Evolutionary conservation across 2,329 filamentous ascomycete genomes (phyloP).

Genomic region (Colletotrichum abscissum): DNA sequence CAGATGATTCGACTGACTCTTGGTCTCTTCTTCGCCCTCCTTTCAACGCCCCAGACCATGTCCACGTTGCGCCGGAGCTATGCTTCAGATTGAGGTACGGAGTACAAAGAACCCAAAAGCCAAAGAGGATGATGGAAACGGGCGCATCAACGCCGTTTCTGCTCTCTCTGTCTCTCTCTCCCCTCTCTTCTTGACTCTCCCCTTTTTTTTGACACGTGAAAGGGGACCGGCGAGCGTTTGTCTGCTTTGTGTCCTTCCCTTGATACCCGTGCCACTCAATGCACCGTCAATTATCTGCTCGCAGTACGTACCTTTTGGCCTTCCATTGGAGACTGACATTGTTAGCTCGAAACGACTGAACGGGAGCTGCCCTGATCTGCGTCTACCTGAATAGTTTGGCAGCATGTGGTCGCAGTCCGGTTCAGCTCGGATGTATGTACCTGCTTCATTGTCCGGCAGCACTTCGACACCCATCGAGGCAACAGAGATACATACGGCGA

Average conservation of each 20-base stretch:
- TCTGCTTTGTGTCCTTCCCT: constrained; percentile 1
- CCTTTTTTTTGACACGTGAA: constrained; percentile 29
- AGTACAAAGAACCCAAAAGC: constrained; percentile 15
- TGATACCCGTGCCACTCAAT: neutral
- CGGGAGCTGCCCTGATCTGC: neutral
- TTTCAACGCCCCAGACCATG: constrained; percentile 12
- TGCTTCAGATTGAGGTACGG: constrained; percentile 27
- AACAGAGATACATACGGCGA: neutral
- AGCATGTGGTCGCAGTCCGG: neutral
- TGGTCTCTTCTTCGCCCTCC: constrained; percentile 4
- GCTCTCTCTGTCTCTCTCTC: neutral
- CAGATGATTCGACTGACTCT: constrained; percentile 29
- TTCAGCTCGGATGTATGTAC: neutral
- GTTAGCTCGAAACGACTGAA: neutral
- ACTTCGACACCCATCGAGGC: neutral
- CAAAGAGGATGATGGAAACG: neutral
- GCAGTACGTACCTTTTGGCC: neutral
- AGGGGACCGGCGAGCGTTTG: constrained; percentile 11
- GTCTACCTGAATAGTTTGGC: neutral
- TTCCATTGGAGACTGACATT: neutral
- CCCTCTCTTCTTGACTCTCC: no score
- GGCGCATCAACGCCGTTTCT: neutral
- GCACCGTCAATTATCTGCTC: neutral
- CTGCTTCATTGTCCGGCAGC: neutral
- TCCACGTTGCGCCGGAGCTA: constrained; percentile 7